Percentiles rank a stretch among this genome's conserved stretches.
Evolutionary conservation across 2,329 filamentous ascomycete species (phyloP).

Genomic region (Sclerotinia borealis): DNA sequence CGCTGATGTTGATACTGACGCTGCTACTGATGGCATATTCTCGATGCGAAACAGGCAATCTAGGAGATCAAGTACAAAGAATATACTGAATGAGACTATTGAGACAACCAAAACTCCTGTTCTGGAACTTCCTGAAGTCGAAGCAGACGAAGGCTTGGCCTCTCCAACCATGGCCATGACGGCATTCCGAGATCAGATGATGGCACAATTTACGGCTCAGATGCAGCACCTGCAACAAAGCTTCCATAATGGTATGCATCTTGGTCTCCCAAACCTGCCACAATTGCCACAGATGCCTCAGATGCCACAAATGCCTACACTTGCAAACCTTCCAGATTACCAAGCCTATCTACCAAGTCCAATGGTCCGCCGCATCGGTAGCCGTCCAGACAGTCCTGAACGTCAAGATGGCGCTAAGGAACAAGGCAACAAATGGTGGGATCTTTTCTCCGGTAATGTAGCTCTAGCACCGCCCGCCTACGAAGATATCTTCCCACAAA

Average conservation of each 20-base stretch:
- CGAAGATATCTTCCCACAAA: conserved; percentile 66
- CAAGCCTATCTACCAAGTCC: conserved; percentile 58
- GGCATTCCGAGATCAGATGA: conserved; percentile 67
- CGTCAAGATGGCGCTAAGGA: conserved; percentile 34
- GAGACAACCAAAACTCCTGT: conserved; percentile 22
- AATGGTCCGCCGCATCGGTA: conserved; percentile 66
- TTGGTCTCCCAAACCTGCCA: conserved; percentile 54
- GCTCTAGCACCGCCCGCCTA: conserved; percentile 65
- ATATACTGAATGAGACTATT: conserved; percentile 14
- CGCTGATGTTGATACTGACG: conserved; percentile 31
- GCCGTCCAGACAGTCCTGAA: conserved; percentile 34
- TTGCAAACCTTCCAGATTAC: conserved; percentile 63
- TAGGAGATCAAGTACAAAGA: conserved; percentile 30
- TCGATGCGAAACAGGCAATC: conserved; percentile 29
- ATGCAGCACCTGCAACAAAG: conserved; percentile 63
- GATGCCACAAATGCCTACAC: conserved; percentile 36
- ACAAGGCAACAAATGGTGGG: conserved; percentile 59
- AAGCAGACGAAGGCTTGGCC: conserved; percentile 30
- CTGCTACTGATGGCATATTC: conserved; percentile 29
- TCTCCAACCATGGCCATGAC: conserved; percentile 59
- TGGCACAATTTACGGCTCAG: conserved; percentile 39
- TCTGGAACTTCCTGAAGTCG: conserved; percentile 24
- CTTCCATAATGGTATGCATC: conserved; percentile 46
- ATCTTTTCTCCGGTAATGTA: conserved; percentile 50
- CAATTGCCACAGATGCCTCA: conserved; percentile 49